Conservation (phyloP, 2,329 filamentous ascomycete species). For the Talaromyces sp. region DNA sequence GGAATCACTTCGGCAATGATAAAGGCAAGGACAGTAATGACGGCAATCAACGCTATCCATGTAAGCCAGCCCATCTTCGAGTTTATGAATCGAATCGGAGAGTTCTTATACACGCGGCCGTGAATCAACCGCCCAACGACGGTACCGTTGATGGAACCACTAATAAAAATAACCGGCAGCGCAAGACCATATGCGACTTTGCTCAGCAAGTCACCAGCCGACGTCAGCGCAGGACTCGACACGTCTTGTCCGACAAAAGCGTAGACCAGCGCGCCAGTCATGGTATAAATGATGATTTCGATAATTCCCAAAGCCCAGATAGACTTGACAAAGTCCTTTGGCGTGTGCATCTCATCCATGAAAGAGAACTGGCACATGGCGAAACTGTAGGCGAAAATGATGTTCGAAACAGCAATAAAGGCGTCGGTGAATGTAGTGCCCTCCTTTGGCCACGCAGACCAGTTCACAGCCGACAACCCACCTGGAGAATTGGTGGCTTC, state of each 20-base stretch:
- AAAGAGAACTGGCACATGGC: slow-evolving; percentile 39
- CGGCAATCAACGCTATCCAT: slow-evolving; percentile 28
- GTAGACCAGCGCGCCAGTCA: slow-evolving; percentile 33
- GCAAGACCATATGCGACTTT: slow-evolving; percentile 34
- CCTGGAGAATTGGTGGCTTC: slow-evolving; percentile 24
- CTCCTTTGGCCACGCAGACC: slow-evolving; percentile 26
- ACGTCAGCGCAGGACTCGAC: slow-evolving; percentile 32
- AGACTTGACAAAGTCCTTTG: slow-evolving; percentile 33
- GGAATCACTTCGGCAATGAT: slow-evolving; percentile 82
- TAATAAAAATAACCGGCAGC: slow-evolving; percentile 37
- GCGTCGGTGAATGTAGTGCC: slow-evolving; percentile 31
- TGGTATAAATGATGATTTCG: slow-evolving; percentile 33
- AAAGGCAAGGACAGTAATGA: slow-evolving; percentile 74
- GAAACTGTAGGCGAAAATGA: slow-evolving; percentile 44
- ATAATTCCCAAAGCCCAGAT: slow-evolving; percentile 38
- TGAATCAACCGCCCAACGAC: slow-evolving; percentile 34
- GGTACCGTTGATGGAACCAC: slow-evolving; percentile 36
- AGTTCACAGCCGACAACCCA: slow-evolving; percentile 22
- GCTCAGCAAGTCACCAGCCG: slow-evolving; percentile 26
- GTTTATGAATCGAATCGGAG: slow-evolving; percentile 35
- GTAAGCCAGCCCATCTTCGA: slow-evolving; percentile 34
- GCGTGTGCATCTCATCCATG: slow-evolving; percentile 36
- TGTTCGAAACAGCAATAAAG: slow-evolving; percentile 36
- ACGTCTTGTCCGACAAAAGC: slow-evolving; percentile 33
- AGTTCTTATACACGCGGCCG: slow-evolving; percentile 33